These are phyloP conservation scores for Fusarium euwallaceae DNA, from an alignment of 2,329 filamentous ascomycete genomes.

Conservation along the genomic window DNA sequence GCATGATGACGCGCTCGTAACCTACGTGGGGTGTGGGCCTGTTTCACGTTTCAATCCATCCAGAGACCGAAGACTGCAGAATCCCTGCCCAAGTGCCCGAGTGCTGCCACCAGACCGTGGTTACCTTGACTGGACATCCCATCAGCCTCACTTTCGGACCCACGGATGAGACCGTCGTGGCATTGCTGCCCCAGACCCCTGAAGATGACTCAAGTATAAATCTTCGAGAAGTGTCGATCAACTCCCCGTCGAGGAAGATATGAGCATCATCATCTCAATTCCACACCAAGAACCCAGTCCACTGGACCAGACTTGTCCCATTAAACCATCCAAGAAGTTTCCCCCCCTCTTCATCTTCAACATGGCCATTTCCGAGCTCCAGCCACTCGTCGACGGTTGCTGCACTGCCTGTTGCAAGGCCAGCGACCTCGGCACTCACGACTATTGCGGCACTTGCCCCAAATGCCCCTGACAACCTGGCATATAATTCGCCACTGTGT, in stretches of 20 bases:
- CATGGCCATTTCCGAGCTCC: constrained; percentile 39
- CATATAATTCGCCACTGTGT: neutral
- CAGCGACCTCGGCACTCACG: constrained; percentile 49
- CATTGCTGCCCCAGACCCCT: constrained; percentile 32
- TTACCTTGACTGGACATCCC: constrained; percentile 21
- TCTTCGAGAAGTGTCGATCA: constrained; percentile 29
- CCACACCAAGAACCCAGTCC: neutral
- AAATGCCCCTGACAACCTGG: constrained; percentile 41
- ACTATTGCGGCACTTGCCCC: constrained; percentile 51
- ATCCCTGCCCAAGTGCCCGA: constrained; percentile 24
- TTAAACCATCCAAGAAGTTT: neutral
- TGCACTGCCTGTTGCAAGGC: constrained; percentile 50
- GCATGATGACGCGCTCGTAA: constrained; percentile 26
- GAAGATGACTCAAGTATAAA: constrained; percentile 42
- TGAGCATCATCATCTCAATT: constrained; percentile 16
- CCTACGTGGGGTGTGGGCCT: constrained; percentile 36
- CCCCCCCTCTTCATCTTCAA: neutral
- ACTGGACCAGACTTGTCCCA: constrained; percentile 5
- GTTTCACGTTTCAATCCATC: constrained; percentile 45
- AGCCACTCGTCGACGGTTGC: constrained; percentile 41
- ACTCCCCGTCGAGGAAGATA: constrained; percentile 15
- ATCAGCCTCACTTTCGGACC: constrained; percentile 44
- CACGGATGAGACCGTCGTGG: constrained; percentile 31
- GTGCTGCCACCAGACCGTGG: constrained; percentile 27
- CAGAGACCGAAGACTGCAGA: constrained; percentile 33